A percentile compares a stretch with the other conserved stretches of the same genome.
Conservation (phyloP, 176 grass and related monocot genomes). For the Eleusine coracana region DNA sequence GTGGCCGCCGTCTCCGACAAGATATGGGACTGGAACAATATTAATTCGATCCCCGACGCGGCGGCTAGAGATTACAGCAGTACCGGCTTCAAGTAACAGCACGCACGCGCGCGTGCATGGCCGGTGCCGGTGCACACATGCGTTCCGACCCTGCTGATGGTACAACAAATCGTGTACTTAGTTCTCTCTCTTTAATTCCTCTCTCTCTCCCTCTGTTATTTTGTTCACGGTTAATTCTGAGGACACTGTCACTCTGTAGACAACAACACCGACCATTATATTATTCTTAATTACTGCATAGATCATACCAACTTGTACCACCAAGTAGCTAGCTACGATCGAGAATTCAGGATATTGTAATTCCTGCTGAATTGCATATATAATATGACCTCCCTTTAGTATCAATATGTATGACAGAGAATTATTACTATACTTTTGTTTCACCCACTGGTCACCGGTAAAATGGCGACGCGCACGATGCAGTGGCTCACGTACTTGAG, state of each 20-base stretch:
- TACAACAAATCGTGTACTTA: conserved; percentile 1
- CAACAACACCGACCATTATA: conserved; percentile 8
- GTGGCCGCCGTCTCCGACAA: conserved; percentile 71
- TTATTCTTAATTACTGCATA: conserved; percentile 22
- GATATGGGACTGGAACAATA: conserved; percentile 87
- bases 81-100: conserved; percentile 66
- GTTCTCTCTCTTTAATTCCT: not conserved
- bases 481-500: conserved; percentile 1
- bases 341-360: conserved; percentile 44
- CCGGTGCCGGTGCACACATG: not conserved
- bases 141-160: conserved; percentile 11
- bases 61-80: conserved; percentile 54
- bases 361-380: conserved; percentile 50
- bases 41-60: conserved; percentile 45
- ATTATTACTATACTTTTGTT: not conserved
- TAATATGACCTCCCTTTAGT: conserved; percentile 26
- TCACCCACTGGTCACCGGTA: not conserved
- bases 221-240: conserved; percentile 38
- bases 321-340: conserved; percentile 33
- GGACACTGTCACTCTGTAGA: conserved; percentile 44
- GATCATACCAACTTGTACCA: conserved; percentile 26
- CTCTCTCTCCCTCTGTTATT: not conserved
- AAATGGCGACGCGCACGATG: not conserved
- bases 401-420: conserved; percentile 7
- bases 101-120: conserved; percentile 10